phyloP scores from a whole-genome alignment of 768 basidiomycete genomes.

The Clitopilus passeckerianus region DNA sequence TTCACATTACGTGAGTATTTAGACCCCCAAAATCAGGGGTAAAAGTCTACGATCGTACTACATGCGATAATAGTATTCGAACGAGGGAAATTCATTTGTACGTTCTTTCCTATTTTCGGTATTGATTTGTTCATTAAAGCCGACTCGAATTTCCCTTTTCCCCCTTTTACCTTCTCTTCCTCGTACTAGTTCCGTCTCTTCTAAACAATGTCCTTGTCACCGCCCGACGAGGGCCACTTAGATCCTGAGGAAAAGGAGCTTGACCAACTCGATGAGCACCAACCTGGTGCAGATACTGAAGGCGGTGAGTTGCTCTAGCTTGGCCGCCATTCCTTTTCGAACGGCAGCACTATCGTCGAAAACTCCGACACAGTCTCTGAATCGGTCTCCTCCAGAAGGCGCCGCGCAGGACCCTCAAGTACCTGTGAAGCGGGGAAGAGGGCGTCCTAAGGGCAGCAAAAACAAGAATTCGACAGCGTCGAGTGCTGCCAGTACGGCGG shows the following conservation, averaged over 20 bases:
- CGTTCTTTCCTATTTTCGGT: conserved; percentile 62
- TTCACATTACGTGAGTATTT: conserved; percentile 50
- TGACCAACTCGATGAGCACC: conserved; percentile 55
- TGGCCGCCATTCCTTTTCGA: neutral
- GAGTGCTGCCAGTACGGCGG: conserved; percentile 23
- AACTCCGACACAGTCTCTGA: neutral
- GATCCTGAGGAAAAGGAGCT: conserved; percentile 47
- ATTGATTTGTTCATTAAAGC: conserved; percentile 76
- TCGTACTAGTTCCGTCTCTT: conserved; percentile 30
- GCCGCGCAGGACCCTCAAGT: conserved; percentile 28
- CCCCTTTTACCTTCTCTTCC: conserved; percentile 52
- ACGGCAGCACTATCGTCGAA: neutral
- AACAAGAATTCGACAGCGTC: conserved; percentile 42
- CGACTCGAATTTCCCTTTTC: conserved; percentile 52
- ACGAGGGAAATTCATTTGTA: conserved; percentile 56
- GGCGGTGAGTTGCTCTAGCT: conserved; percentile 25
- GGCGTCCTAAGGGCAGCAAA: conserved; percentile 88
- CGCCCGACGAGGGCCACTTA: conserved; percentile 45
- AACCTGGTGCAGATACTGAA: conserved; percentile 31
- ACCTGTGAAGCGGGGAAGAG: conserved; percentile 72
- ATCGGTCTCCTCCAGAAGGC: conserved; percentile 26
- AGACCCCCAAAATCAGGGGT: conserved; percentile 54
- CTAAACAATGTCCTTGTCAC: conserved; percentile 56
- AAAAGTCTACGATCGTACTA: conserved; percentile 44
- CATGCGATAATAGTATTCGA: conserved; percentile 55